Evolutionary conservation across 345 rosid genomes (phyloP).

Genomic region (Rhizophora apiculata): DNA sequence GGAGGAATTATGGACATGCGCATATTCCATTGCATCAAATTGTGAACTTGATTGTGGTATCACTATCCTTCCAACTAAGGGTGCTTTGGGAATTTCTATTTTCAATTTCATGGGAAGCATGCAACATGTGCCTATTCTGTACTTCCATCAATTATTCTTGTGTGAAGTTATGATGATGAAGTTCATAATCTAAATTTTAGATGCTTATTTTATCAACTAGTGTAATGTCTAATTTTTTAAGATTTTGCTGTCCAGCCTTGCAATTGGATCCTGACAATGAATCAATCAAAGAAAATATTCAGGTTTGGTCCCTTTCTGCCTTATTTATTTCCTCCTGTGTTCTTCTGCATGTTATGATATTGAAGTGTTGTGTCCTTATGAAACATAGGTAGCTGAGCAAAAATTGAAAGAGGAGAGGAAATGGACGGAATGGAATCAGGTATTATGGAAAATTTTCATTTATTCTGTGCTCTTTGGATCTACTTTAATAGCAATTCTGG

Average conservation of each 20-base stretch:
- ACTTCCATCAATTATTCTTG: too few relatives aligned
- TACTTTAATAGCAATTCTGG: too few relatives aligned
- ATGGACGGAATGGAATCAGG: conserved; percentile 49
- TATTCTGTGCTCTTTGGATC: too few relatives aligned
- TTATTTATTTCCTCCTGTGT: neutral
- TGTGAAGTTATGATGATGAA: neutral
- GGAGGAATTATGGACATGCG: too few relatives aligned
- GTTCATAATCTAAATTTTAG: neutral
- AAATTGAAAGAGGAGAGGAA: conserved; percentile 61
- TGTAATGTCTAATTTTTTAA: conserved; percentile 8
- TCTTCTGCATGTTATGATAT: conserved; percentile 5
- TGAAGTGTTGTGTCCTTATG: conserved; percentile 3
- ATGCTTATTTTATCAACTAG: neutral
- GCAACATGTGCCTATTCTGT: too few relatives aligned
- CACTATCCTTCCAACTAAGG: too few relatives aligned
- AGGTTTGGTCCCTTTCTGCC: conserved; percentile 39
- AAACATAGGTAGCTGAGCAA: conserved; percentile 60
- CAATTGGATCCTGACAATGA: conserved; percentile 71
- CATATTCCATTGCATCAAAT: too few relatives aligned
- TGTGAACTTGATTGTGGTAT: too few relatives aligned
- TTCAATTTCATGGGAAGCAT: too few relatives aligned
- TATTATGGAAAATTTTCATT: conserved; percentile 6
- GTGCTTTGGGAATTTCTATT: too few relatives aligned
- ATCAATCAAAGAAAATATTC: conserved; percentile 69
- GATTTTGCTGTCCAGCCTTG: conserved; percentile 54